Evolutionary conservation across 768 basidiomycete genomes (phyloP), one percentile per base, ranked within the genome.

Genomic region (Candolleomyces eurysporus): DNA sequence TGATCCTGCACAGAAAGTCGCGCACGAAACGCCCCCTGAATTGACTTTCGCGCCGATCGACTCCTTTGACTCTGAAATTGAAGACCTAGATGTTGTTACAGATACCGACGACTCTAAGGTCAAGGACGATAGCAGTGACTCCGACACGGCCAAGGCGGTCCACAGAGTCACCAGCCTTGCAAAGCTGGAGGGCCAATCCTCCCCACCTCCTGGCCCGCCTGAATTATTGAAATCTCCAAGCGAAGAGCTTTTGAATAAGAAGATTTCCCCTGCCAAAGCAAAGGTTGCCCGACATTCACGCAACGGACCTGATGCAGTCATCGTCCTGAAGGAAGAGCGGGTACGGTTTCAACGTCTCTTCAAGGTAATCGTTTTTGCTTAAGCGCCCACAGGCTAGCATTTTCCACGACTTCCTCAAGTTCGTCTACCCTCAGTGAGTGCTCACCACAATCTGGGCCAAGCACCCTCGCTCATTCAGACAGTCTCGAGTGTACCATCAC

Each of bases 321-420:
- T 98, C 46, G 86, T 94, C 21, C 83, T 98, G 57, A 91, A 91
- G 64, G 95, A 98, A 73, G 95, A 97, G 76, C 86, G 87, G 68
- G 89, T 89, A 64, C 21, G 80, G 71, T 56, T 50, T 22, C 14
- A 17, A 19, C 48, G n/a, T 26, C 17, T 16, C 54, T 31, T 14
- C 36, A 32, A 55, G 6, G 19, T 63, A 17, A 39, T 45, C 49
- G 21, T 50, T 8, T 8, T n/a, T 40, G 45, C 48, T 22, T 48
- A 64, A 22, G 54, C 52, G 62, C 11, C 9, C 11, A 56, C 64
- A 90, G 84, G 92, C 95, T 2, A 83, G 78, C 70, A 92, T 88
- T 11, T 96, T 97, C 72, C 94, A 96, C 61, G 95, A 96, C 73
- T 94, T 96, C 71, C 82, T 97, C 61, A 92, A 91, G 77, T 96